Evolutionary conservation across 2,329 filamentous ascomycete genomes (phyloP).

Genomic region (Talaromyces sp.): DNA sequence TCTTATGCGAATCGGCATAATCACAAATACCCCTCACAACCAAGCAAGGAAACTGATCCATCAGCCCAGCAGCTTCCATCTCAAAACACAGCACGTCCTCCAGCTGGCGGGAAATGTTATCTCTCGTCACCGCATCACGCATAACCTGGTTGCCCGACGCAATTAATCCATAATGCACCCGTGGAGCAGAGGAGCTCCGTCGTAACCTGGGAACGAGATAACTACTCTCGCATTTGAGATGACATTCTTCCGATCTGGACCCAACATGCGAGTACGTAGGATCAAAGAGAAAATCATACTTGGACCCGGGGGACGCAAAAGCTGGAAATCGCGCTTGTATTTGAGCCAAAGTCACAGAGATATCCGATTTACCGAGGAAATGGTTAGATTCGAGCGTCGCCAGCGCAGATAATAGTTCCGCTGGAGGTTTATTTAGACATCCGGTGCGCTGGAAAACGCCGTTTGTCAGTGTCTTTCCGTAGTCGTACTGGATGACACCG

Average conservation of each 20-base stretch:
- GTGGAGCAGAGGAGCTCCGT: background rate
- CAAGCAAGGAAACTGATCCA: background rate
- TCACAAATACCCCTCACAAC: background rate
- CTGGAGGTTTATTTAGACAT: background rate
- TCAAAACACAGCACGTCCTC: background rate
- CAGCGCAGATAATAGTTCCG: background rate
- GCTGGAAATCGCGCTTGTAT: background rate
- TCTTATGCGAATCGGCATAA: constrained; percentile 9
- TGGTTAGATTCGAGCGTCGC: background rate
- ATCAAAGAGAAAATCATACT: background rate
- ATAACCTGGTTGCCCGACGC: background rate
- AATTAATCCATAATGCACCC: background rate
- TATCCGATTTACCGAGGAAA: background rate
- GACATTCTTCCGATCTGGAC: background rate
- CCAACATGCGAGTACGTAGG: background rate
- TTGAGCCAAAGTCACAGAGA: background rate
- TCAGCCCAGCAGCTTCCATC: background rate
- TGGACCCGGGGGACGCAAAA: background rate
- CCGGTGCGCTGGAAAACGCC: background rate
- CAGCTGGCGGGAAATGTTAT: background rate
- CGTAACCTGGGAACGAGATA: background rate
- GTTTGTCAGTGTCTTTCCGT: background rate
- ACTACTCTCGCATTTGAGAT: background rate
- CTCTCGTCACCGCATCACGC: background rate
- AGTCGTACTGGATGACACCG: background rate